Base-by-base conservation (phyloP, 1,284 basidiomycete genomes). In the Exobasidium cylindrosporum region DNA sequence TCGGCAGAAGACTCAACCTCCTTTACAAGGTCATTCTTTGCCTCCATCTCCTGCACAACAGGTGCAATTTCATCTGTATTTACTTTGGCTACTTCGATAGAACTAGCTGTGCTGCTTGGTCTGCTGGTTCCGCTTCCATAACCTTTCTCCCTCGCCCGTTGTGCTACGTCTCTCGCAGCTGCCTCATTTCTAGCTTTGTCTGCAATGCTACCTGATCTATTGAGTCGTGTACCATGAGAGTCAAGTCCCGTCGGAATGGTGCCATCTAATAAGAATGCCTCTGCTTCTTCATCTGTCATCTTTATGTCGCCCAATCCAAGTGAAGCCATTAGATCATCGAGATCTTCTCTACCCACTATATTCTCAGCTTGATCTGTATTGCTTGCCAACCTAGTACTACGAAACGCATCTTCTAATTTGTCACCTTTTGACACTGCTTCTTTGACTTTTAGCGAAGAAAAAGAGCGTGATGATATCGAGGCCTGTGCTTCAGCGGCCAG, bases 291-390 rank as follows among this genome's bases (percentile, higher is more conserved):
- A 11, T 72, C 75, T 11, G 56, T 64, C n/a, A 79, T 63, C 40
- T 68, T 65, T 21, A 72, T 61, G 35, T 79, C 68, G 43, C 59
- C 63, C 2, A 79, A 64, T 1, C 77, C 77, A 3, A 79, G 60
- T 10, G 63, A 70, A 0, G 69, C 71, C 23, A 79, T 70, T 1
- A 79, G 66, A 26, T 77, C 74, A 43, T 78, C 76, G 35, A 69
- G 56, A 40, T 69, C 67, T 32, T 73, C 71, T 35, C 63, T 40
- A 32, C 66, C 60, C 28, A 73, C 70, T 14, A 74, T 60, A 23
- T 62, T 61, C 47, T 67, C 69, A 40, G 64, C 65, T 21, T 28
- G 32, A 21, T 55, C 24, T 29, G 61, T 60, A 14, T 44, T 31
- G 56, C 44, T 55, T 17, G 28, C n/a, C 26, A 35, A 13, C 44